Evolutionary conservation across 164 flowering plant species (phyloP).

Genomic region (Buxus sempervirens): DNA sequence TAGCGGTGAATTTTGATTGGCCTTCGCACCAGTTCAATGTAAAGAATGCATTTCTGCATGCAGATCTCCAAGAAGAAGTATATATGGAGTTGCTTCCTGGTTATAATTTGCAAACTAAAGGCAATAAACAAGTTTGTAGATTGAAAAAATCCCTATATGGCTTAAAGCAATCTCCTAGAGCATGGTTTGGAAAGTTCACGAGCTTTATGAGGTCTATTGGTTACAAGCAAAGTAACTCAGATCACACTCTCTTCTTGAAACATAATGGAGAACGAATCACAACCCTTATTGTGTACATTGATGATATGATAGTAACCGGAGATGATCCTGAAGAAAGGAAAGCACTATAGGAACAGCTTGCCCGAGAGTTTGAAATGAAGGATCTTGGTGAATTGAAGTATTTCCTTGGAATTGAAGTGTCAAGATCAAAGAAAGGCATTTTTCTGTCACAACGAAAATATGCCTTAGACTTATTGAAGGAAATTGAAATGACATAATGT

Average conservation of each 20-base stretch:
- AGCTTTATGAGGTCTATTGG: background rate
- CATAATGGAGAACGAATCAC: background rate
- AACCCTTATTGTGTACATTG: background rate
- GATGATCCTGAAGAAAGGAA: background rate
- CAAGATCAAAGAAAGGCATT: background rate
- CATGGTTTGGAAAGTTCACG: constrained; percentile 4
- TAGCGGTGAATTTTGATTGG: background rate
- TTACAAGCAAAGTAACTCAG: background rate
- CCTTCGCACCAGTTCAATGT: background rate
- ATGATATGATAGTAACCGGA: background rate
- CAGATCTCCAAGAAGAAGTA: background rate
- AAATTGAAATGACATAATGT: background rate
- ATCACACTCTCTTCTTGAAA: background rate
- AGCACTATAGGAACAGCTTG: background rate
- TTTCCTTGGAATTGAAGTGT: background rate
- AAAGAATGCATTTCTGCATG: constrained; percentile 1
- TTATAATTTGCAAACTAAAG: too few species aligned
- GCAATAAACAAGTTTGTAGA: constrained; percentile 1
- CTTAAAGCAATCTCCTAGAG: background rate
- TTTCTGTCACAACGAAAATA: constrained; percentile 1
- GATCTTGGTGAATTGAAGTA: background rate
- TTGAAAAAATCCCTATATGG: background rate
- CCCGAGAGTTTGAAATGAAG: background rate
- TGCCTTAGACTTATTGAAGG: background rate
- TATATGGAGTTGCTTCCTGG: too few species aligned